A percentile compares a stretch with the other conserved stretches of the same genome.
Conservation (phyloP, 306 rosid genomes). For the Castanea sativa region DNA sequence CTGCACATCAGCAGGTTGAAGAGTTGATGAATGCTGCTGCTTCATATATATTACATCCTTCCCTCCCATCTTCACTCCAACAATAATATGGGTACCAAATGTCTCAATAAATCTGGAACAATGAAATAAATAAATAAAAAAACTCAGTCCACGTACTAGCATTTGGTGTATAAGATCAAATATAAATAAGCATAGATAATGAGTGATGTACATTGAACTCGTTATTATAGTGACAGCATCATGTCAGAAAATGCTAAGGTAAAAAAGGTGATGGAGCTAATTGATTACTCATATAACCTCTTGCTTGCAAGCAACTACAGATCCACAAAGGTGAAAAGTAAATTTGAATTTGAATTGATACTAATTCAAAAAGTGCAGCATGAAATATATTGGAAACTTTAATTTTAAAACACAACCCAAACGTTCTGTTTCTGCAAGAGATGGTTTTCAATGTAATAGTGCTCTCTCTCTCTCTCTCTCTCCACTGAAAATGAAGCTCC, state of each 20-base stretch:
- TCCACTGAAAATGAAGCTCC: no score
- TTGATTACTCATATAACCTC: neutral
- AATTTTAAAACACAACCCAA: neutral
- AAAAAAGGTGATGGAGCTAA: neutral
- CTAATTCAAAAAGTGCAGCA: neutral
- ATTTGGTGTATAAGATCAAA: no score
- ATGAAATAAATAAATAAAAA: constrained; percentile 2
- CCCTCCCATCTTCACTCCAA: constrained; percentile 97
- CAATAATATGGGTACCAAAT: constrained; percentile 92
- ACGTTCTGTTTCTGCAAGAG: no score
- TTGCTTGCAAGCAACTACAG: neutral
- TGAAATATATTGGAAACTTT: neutral
- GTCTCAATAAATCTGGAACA: constrained; percentile 77
- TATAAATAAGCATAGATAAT: no score
- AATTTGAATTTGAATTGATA: neutral
- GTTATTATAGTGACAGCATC: no score
- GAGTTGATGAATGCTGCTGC: constrained; percentile 89
- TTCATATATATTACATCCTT: constrained; percentile 93
- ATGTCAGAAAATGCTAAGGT: neutral
- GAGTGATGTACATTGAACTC: no score
- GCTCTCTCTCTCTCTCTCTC: no score
- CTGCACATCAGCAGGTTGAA: constrained; percentile 90
- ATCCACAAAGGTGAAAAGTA: neutral
- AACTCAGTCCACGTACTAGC: neutral
- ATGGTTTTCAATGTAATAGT: no score